phyloP scores from a whole-genome alignment of 1,139 yeast genomes.

The Schwanniomyces etchellsii region DNA sequence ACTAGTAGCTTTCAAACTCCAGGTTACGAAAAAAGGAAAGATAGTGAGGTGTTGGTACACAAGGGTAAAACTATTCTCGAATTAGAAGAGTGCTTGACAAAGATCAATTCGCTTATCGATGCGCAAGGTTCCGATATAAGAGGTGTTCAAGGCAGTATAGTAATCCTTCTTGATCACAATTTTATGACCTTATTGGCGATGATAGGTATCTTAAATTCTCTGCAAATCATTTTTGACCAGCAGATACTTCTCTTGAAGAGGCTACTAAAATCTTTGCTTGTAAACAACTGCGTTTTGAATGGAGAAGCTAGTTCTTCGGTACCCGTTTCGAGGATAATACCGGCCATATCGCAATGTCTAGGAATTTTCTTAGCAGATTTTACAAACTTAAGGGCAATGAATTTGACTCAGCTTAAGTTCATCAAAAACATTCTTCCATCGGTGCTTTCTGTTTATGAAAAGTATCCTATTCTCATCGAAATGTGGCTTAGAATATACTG shows the following conservation, averaged over 20 bases:
- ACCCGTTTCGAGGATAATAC: neutral
- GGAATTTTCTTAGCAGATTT: conserved; percentile 8
- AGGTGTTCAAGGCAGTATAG: neutral
- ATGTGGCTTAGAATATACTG: conserved; percentile 7
- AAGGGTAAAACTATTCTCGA: conserved; percentile 3
- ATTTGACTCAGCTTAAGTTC: conserved; percentile 6
- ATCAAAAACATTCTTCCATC: conserved; percentile 6
- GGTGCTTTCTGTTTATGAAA: conserved; percentile 6
- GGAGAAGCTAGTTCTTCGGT: neutral
- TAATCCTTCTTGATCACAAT: conserved; percentile 4
- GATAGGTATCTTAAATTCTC: conserved; percentile 5
- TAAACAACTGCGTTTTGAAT: conserved; percentile 3
- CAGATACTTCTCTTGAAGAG: conserved; percentile 10
- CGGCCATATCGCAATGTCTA: conserved; percentile 5
- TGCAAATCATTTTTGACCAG: conserved; percentile 8
- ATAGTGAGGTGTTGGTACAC: too few species aligned
- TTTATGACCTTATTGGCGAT: conserved; percentile 7
- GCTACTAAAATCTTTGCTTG: conserved; percentile 6
- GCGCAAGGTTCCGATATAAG: conserved; percentile 1
- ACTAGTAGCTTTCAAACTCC: too few species aligned
- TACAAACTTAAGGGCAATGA: conserved; percentile 6
- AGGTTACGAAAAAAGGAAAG: too few species aligned
- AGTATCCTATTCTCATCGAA: conserved; percentile 7
- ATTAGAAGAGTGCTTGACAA: conserved; percentile 1
- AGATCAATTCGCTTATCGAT: conserved; percentile 6